Percentiles rank a stretch among this genome's conserved stretches.
phyloP scores from a whole-genome alignment of 768 basidiomycete species.

The Myochromella boudieri region DNA sequence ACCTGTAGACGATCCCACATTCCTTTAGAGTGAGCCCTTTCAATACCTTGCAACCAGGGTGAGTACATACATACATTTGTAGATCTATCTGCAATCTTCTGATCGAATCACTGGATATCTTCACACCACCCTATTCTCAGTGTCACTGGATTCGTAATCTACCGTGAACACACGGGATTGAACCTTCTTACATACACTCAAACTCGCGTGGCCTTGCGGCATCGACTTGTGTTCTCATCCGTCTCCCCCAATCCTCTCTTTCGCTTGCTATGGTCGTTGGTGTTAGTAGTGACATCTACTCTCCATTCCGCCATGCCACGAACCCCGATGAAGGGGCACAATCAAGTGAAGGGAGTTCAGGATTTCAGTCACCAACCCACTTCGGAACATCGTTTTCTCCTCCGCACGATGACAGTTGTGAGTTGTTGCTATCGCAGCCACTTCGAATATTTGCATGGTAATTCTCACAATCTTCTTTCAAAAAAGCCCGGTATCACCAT shows the following conservation, averaged over 20 bases:
- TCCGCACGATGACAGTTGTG: slow-evolving; percentile 52
- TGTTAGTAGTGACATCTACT: slow-evolving; percentile 52
- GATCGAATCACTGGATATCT: slow-evolving; percentile 32
- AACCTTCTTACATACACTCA: slow-evolving; percentile 34
- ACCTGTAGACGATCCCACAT: slow-evolving; percentile 8
- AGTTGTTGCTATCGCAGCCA: slow-evolving; percentile 52
- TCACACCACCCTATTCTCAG: slow-evolving; percentile 32
- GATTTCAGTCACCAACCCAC: slow-evolving; percentile 65
- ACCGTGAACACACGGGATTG: slow-evolving; percentile 44
- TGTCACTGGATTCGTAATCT: slow-evolving; percentile 26
- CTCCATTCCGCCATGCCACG: slow-evolving; percentile 52
- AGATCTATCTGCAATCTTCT: slow-evolving; percentile 33
- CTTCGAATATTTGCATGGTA: slow-evolving; percentile 35
- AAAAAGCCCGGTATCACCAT: slow-evolving; percentile 71
- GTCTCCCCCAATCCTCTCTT: slow-evolving; percentile 23
- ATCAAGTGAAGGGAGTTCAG: slow-evolving; percentile 77
- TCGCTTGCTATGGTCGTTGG: slow-evolving; percentile 56
- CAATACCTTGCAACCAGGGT: slow-evolving; percentile 9
- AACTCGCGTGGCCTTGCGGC: slow-evolving; percentile 47
- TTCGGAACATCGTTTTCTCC: slow-evolving; percentile 50
- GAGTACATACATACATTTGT: slow-evolving; percentile 12
- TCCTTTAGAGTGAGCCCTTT: not conserved
- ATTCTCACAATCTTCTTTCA: slow-evolving; percentile 36
- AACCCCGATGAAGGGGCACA: slow-evolving; percentile 64
- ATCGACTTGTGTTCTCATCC: slow-evolving; percentile 23